A percentile compares a stretch with the other conserved stretches of the same genome.
Conservation (phyloP, 2,329 filamentous ascomycete genomes). For the Chaetomiaceae sp. region DNA sequence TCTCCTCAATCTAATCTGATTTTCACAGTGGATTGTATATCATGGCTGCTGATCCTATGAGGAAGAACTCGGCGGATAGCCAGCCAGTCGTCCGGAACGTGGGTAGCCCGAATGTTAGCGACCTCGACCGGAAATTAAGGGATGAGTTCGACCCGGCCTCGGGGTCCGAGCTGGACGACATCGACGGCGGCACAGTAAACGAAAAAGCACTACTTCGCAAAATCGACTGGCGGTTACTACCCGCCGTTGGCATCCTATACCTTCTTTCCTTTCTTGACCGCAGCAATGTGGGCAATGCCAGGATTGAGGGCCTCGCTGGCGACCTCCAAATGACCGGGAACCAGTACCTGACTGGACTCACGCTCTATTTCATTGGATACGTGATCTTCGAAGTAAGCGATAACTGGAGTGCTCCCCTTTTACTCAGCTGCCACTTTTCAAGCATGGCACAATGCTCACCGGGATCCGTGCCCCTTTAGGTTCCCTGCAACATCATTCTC, state of each 20-base stretch:
- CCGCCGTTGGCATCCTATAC: slow-evolving; percentile 52
- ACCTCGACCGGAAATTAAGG: slow-evolving; percentile 2
- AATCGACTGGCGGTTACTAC: slow-evolving; percentile 48
- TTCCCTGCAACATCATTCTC: slow-evolving; percentile 59
- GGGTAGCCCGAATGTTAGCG: background rate
- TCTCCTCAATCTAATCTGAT: background rate
- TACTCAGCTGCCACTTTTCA: too few species aligned
- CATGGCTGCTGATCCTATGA: background rate
- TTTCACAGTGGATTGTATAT: background rate
- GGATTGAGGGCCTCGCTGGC: slow-evolving; percentile 50
- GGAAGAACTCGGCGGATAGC: background rate
- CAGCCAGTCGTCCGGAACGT: background rate
- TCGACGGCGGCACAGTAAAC: slow-evolving; percentile 35
- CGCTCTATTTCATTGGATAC: slow-evolving; percentile 61
- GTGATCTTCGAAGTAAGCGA: slow-evolving; percentile 51
- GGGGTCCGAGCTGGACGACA: slow-evolving; percentile 18
- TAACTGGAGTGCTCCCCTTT: too few species aligned
- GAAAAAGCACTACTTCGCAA: slow-evolving; percentile 57
- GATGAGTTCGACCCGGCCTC: slow-evolving; percentile 16
- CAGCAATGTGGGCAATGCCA: slow-evolving; percentile 57
- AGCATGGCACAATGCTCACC: background rate
- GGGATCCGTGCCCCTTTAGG: slow-evolving; percentile 30
- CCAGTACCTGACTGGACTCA: slow-evolving; percentile 61
- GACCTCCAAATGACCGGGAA: slow-evolving; percentile 55
- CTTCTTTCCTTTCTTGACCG: slow-evolving; percentile 54